These are phyloP conservation scores for Lunularia cruciata DNA, from an alignment of 225 moss, liverwort and hornwort genomes.

Conservation along the genomic window DNA sequence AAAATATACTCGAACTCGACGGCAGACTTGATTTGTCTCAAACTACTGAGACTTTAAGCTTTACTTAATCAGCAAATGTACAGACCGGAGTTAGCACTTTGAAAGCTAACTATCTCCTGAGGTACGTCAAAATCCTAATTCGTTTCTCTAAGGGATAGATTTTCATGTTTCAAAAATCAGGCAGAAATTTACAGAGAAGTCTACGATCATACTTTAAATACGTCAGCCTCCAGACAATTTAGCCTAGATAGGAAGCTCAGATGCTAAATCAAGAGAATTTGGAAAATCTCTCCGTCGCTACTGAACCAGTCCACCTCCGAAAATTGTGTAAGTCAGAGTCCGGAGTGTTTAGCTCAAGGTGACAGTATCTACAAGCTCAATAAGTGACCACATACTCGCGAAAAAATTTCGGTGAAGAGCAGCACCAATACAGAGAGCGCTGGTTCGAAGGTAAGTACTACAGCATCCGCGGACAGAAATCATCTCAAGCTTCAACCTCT, in stretches of 20 bases:
- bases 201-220: not conserved
- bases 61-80: not conserved
- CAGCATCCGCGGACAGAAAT: not conserved
- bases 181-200: slow-evolving; percentile 10
- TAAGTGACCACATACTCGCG: too few relatives aligned
- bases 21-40: not conserved
- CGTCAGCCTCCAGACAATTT: not conserved
- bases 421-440: too few relatives aligned
- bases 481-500: not conserved
- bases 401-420: too few relatives aligned
- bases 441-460: not conserved
- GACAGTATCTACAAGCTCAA: slow-evolving; percentile 1
- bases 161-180: slow-evolving; percentile 11
- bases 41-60: not conserved
- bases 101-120: not conserved
- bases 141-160: not conserved
- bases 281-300: not conserved
- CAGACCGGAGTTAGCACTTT: not conserved
- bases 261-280: not conserved
- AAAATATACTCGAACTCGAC: too few relatives aligned
- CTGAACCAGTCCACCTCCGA: not conserved
- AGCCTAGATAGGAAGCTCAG: not conserved
- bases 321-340: not conserved
- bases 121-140: not conserved
- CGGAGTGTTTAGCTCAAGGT: not conserved